Base-by-base conservation (phyloP, 2,329 filamentous ascomycete species). In the Colletotrichum incanum region DNA sequence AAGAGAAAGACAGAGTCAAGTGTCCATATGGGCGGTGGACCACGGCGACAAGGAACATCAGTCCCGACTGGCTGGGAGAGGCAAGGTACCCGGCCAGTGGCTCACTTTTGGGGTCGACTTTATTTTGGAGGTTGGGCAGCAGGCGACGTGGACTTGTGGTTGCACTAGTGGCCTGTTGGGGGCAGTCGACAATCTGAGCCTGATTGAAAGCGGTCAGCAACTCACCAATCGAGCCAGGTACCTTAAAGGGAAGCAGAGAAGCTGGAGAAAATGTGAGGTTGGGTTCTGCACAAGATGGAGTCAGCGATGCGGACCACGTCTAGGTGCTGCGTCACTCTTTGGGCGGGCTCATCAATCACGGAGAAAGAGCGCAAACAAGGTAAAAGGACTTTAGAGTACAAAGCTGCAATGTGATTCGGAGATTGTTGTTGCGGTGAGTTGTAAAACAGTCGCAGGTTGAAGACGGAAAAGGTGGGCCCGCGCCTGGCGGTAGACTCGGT, bases 391-490 rank as follows among this genome's bases (percentile, higher is more conserved):
- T n/a, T 5, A 9, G 20, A 23, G 23, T 50, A 47, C 20, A 47
- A 49, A 37, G 31, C 50, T 49, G 61, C 34, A 26, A 49, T 28
- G 62, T 66, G 54, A 54, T 55, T 56, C 31, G 45, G 54, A 45
- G 39, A 37, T 5, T n/a, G 62, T 43, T 12, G 34, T 65, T 59
- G 54, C 67, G 61, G 67, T 66, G 67, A 70, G 54, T 66, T 70
- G 62, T 34, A 59, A 43, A 54, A 11, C 31, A 52, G 41, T 39
- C 37, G 23, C 49, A 49, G 20, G 56, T 59, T 26, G 37, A 47
- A 58, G 18, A 26, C 39, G 20, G 39, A 26, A 34, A 49, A 49
- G 16, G 28, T 45, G 56, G 39, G 12, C 12, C 20, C 34, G 18
- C 14, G n/a, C 2, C 20, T 34, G 45, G 31, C 60, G 31, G 34